phyloP scores from a whole-genome alignment of 441 rosid species.

The Kokia cookei region DNA sequence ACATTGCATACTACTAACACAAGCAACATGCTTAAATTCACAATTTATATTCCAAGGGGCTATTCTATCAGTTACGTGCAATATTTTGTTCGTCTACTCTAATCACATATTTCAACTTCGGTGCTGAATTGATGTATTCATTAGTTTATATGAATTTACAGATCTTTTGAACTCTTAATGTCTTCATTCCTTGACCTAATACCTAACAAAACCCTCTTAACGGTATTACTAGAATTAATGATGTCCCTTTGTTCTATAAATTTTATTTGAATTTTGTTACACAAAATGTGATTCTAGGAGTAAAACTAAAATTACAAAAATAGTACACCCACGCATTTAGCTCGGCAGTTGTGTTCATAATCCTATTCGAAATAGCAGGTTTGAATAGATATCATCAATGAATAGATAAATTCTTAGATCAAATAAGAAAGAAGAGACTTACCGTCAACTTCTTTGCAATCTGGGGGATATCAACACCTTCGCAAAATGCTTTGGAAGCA shows the following conservation, averaged over 20 bases:
- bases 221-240: background rate
- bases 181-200: background rate
- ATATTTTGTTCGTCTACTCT: background rate
- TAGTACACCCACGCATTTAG: background rate
- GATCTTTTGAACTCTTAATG: background rate
- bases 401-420: constrained; percentile 2
- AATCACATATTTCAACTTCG: background rate
- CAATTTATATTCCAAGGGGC: background rate
- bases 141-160: background rate
- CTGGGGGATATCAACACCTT: constrained; percentile 39
- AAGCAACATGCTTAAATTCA: background rate
- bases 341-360: background rate
- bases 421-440: constrained; percentile 12
- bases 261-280: background rate
- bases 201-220: background rate
- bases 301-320: constrained; percentile 2
- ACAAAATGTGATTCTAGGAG: background rate
- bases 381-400: background rate
- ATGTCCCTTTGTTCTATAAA: background rate
- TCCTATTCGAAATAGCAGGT: background rate
- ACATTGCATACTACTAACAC: background rate
- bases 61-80: background rate
- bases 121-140: background rate
- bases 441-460: constrained; percentile 23
- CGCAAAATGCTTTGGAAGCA: constrained; percentile 43